Evolutionary conservation across 2,329 filamentous ascomycete genomes (phyloP), one percentile per base, ranked within the genome.

Genomic region (Trichoderma endophyticum): DNA sequence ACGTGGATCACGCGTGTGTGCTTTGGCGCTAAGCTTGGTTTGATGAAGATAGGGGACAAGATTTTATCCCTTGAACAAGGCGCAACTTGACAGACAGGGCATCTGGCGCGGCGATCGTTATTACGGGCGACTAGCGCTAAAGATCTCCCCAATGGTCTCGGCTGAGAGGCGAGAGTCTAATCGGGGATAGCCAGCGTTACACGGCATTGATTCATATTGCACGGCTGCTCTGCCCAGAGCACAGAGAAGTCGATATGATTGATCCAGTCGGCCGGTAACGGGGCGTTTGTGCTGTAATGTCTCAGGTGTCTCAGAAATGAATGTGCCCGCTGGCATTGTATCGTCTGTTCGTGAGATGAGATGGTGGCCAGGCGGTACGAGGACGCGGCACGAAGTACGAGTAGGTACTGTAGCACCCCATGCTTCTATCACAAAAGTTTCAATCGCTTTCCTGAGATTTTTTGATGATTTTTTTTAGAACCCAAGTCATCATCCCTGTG

Each of bases 1-100:
- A 71, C 69, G 71, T 71, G 72, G 69, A 73, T 71, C 69, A 64
- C 63, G 60, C 56, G 69, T 71, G 72, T 68, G 57, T 59, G 57
- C 64, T 63, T 57, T 39, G 26, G 39, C 72, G 59, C 71, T 66
- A 72, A 54, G 36, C 51, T 72, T 64, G 59, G 36, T 64, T 70
- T 70, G 60, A 62, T 71, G 66, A 70, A 71, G 68, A 71, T 73
- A 67, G 72, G 56, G 62, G 72, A 56, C 57, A 59, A 57, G 36
- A 59, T 32, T 57, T 36, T 14, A 62, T 70, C 70, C 39, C 63
- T 71, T 71, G 48, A 32, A 28, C 51, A 51, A 67, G 62, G 51
- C n/a, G 48, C 15, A 68, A 54, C 57, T 39, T 61, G 66, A 64
- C 60, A 51, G 71, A 54, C 66, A 70, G 69, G 63, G 68, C 39